Percentiles rank a stretch among this genome's conserved stretches.
Evolutionary conservation across 257 asterid species (phyloP).

Genomic region (Lithospermum erythrorhizon): DNA sequence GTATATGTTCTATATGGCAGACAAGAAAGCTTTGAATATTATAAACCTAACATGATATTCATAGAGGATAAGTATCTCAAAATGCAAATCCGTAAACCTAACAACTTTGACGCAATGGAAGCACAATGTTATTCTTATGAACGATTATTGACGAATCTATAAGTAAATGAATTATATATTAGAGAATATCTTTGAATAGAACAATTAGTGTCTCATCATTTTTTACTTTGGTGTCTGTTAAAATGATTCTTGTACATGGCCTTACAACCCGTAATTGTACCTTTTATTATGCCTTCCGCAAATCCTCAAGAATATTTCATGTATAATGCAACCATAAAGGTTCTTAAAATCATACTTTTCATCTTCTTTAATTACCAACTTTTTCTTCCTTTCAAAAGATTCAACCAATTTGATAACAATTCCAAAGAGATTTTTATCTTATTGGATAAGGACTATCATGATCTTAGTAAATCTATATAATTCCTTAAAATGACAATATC

Average conservation of each 20-base stretch:
- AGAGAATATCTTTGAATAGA: slow-evolving; percentile 11
- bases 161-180: slow-evolving; percentile 12
- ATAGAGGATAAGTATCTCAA: slow-evolving; percentile 4
- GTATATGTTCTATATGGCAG: too few relatives aligned
- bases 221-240: slow-evolving; percentile 17
- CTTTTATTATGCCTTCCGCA: slow-evolving; percentile 28
- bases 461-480: too few relatives aligned
- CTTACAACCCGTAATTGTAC: slow-evolving; percentile 32
- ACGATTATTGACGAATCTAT: not conserved
- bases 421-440: too few relatives aligned
- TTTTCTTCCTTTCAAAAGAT: too few relatives aligned
- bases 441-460: too few relatives aligned
- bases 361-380: slow-evolving; percentile 10
- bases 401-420: too few relatives aligned
- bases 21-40: too few relatives aligned
- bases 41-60: too few relatives aligned
- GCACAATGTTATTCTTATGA: slow-evolving; percentile 13
- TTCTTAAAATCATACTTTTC: slow-evolving; percentile 2
- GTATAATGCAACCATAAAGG: slow-evolving; percentile 13
- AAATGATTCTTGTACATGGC: slow-evolving; percentile 19
- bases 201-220: slow-evolving; percentile 9
- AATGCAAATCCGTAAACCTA: slow-evolving; percentile 11
- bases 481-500: too few relatives aligned
- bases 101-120: slow-evolving; percentile 12
- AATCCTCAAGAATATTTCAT: slow-evolving; percentile 23